A percentile compares a stretch with the other conserved stretches of the same genome.
Evolutionary conservation across 371 early-diverging fungal genomes (phyloP).

Genomic region (Apophysomyces sp.): DNA sequence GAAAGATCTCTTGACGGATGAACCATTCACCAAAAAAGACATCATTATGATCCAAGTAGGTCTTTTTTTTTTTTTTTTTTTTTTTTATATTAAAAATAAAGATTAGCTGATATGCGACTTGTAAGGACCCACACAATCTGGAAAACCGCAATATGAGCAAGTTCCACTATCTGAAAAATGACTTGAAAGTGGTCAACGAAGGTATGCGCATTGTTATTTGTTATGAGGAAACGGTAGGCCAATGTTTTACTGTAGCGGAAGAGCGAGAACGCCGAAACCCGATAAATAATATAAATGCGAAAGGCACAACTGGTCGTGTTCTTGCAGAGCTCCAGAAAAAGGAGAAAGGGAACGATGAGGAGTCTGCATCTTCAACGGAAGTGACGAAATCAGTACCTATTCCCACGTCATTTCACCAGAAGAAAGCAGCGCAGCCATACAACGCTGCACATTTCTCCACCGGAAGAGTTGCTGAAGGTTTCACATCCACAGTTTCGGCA

Average conservation of each 20-base stretch:
- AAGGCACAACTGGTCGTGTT: conserved; percentile 62
- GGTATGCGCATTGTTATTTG: conserved; percentile 17
- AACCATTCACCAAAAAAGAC: conserved; percentile 83
- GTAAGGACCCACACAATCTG: conserved; percentile 85
- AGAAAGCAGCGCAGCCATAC: conserved; percentile 52
- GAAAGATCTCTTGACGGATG: conserved; percentile 87
- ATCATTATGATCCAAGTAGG: conserved; percentile 81
- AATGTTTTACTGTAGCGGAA: conserved; percentile 21
- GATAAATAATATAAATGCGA: conserved; percentile 66
- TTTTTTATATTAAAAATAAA: neutral
- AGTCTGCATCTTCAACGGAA: conserved; percentile 13
- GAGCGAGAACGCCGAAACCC: conserved; percentile 51
- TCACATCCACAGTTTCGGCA: conserved; percentile 85
- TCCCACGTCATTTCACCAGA: conserved; percentile 41
- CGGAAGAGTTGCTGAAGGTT: conserved; percentile 77
- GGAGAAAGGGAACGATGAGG: conserved; percentile 25
- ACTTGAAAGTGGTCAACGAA: conserved; percentile 55
- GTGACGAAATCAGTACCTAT: conserved; percentile 15
- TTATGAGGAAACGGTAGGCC: neutral
- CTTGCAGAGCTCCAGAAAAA: conserved; percentile 53
- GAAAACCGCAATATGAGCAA: conserved; percentile 67
- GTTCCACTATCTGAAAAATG: conserved; percentile 74
- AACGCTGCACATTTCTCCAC: conserved; percentile 86
- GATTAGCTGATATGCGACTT: neutral
- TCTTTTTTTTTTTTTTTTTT: too few species aligned